Conservation (phyloP, 352 stramenopile genomes). For the Albugo candida region DNA sequence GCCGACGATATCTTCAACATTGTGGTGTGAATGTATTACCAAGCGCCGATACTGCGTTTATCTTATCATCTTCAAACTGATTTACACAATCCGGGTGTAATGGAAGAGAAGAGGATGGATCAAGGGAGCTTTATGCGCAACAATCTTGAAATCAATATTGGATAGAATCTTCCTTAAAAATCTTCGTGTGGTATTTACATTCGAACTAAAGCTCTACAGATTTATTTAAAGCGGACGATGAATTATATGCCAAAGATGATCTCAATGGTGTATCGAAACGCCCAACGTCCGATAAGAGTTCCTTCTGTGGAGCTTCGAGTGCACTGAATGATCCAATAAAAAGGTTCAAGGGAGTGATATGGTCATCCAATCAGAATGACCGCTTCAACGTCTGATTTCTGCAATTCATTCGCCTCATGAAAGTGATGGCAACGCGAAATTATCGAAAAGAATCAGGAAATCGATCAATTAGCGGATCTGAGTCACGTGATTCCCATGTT, state of each 20-base stretch:
- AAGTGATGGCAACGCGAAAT: slow-evolving; percentile 1
- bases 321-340: slow-evolving; percentile 37
- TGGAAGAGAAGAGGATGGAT: slow-evolving; percentile 95
- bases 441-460: slow-evolving; percentile 24
- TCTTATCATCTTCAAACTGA: slow-evolving; percentile 94
- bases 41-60: slow-evolving; percentile 95
- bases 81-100: slow-evolving; percentile 97
- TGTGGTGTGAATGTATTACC: slow-evolving; percentile 84
- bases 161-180: slow-evolving; percentile 85
- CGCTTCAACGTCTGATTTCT: slow-evolving; percentile 23
- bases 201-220: slow-evolving; percentile 88
- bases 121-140: slow-evolving; percentile 92
- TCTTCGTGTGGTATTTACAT: slow-evolving; percentile 91
- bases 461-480: slow-evolving; percentile 7
- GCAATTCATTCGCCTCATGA: not conserved
- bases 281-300: not conserved
- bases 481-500: slow-evolving; percentile 91
- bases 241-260: slow-evolving; percentile 18
- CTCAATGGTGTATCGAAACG: slow-evolving; percentile 8
- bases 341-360: slow-evolving; percentile 67
- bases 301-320: slow-evolving; percentile 38
- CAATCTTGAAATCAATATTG: slow-evolving; percentile 94
- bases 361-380: slow-evolving; percentile 50
- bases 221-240: slow-evolving; percentile 94
- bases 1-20: slow-evolving; percentile 74